Evolutionary conservation across 306 rosid species (phyloP), one percentile per base, ranked within the genome.

Genomic region (Macrotyloma uniflorum): DNA sequence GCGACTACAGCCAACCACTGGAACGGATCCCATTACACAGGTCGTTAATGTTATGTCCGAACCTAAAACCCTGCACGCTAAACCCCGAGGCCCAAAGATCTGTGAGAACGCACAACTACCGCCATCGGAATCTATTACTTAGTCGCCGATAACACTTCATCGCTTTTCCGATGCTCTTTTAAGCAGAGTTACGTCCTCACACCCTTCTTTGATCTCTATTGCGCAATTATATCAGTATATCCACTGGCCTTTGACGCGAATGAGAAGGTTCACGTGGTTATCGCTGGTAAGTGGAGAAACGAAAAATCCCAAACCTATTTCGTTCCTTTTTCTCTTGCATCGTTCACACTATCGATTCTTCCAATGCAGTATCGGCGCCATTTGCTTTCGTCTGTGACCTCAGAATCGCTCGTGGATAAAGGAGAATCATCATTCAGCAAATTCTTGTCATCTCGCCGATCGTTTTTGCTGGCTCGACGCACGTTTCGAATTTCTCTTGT

Each of bases 331-430:
- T 19, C 22, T 74, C 24, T 4, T n/a, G 8, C 26, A 12, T 9
- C 20, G 6, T 43, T 78, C 42, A 43, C 16, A 55, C 67, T 46
- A 15, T 42, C 36, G 6, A 43, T 47, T 62, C 47, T 67, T 81
- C 65, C 11, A 63, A 53, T 68, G 85, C 91, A 89, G 98, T 84
- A 74, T 83, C 93, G 90, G 88, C 90, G 89, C 79, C 83, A 76
- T 66, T 80, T 93, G 54, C 68, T 86, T 59, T 82, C 93, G 22
- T 81, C 90, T 9, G 8, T 76, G 70, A 68, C 86, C 16, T 84
- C 69, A 19, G 85, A 81, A 71, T 67, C 85, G 54, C 36, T 79
- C 22, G 64, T 78, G 49, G 83, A 75, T 61, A 70, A 68, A 63
- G 82, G 72, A 5, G 24, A 80, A 16, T 65, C 77, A 8, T 54